Percentiles rank a stretch among this genome's conserved stretches.
phyloP scores from a whole-genome alignment of 1,139 yeast genomes.

The Blastobotrys persicus region DNA sequence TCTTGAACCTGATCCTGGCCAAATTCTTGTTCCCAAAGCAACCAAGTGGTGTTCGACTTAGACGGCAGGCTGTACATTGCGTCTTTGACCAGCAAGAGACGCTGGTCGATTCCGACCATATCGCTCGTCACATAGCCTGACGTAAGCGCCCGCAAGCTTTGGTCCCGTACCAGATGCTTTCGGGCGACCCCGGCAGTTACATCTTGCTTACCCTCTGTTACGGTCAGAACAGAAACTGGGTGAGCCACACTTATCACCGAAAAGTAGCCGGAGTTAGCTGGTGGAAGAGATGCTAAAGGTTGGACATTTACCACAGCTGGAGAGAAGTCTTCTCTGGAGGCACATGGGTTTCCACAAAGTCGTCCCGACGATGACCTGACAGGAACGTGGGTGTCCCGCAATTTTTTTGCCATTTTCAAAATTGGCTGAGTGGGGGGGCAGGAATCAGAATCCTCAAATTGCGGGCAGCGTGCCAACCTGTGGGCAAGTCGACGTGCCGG shows the following conservation, averaged over 20 bases:
- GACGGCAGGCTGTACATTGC: slow-evolving; percentile 21
- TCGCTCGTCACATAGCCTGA: slow-evolving; percentile 22
- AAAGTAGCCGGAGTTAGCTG: slow-evolving; percentile 17
- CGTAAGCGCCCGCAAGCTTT: slow-evolving; percentile 21
- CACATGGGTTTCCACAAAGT: slow-evolving; percentile 22
- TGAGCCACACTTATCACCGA: slow-evolving; percentile 44
- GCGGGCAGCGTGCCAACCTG: slow-evolving; percentile 28
- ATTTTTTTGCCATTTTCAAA: slow-evolving; percentile 8
- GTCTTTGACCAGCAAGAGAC: slow-evolving; percentile 25
- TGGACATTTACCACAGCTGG: slow-evolving; percentile 5
- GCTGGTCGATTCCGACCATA: slow-evolving; percentile 19
- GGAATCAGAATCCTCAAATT: slow-evolving; percentile 16
- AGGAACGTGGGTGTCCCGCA: slow-evolving; percentile 8
- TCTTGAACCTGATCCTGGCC: slow-evolving; percentile 15
- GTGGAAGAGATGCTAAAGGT: slow-evolving; percentile 17
- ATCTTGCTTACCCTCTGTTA: slow-evolving; percentile 17
- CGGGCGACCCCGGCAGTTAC: slow-evolving; percentile 20
- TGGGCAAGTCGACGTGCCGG: slow-evolving; percentile 29
- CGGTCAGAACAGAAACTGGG: slow-evolving; percentile 73
- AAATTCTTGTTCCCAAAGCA: slow-evolving; percentile 25
- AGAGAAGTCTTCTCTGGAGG: slow-evolving; percentile 3
- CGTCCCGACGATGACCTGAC: slow-evolving; percentile 7
- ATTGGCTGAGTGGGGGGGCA: slow-evolving; percentile 26
- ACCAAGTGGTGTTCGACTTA: slow-evolving; percentile 24
- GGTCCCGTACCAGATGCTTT: slow-evolving; percentile 18